Percentiles rank a stretch among this genome's conserved stretches.
Evolutionary conservation across 2,329 filamentous ascomycete species (phyloP).

Genomic region (Monosporascus ibericus): DNA sequence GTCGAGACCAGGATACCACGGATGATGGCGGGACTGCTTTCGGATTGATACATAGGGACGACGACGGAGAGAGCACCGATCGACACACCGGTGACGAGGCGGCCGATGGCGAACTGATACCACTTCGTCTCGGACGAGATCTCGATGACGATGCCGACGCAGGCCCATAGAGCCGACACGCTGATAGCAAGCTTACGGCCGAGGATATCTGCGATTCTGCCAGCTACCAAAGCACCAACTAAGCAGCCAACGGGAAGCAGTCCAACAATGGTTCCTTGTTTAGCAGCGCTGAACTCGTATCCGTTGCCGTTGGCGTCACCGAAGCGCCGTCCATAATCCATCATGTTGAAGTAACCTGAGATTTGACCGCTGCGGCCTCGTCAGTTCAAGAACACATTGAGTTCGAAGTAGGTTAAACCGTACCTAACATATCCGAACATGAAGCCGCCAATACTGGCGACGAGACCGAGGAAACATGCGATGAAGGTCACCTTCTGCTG

Average conservation of each 20-base stretch:
- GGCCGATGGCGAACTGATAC: constrained; percentile 60
- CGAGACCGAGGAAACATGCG: constrained; percentile 42
- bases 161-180: constrained; percentile 56
- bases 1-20: constrained; percentile 57
- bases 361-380: constrained; percentile 45
- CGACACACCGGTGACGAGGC: constrained; percentile 60
- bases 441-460: constrained; percentile 50
- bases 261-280: constrained; percentile 58
- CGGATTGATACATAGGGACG: constrained; percentile 64
- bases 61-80: constrained; percentile 59
- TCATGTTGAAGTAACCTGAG: constrained; percentile 56
- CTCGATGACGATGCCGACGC: constrained; percentile 58
- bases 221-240: constrained; percentile 51
- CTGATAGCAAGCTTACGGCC: constrained; percentile 59
- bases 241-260: constrained; percentile 56
- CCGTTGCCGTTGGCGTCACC: constrained; percentile 35
- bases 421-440: constrained; percentile 54
- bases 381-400: constrained; percentile 1
- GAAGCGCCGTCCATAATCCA: constrained; percentile 50
- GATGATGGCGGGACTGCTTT: constrained; percentile 58
- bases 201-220: constrained; percentile 54
- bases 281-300: constrained; percentile 48
- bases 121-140: constrained; percentile 50
- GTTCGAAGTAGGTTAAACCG: constrained; percentile 6
- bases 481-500: constrained; percentile 24